Base-by-base conservation (phyloP, 495 filamentous ascomycete species). In the Lasiosphaeria miniovina region DNA sequence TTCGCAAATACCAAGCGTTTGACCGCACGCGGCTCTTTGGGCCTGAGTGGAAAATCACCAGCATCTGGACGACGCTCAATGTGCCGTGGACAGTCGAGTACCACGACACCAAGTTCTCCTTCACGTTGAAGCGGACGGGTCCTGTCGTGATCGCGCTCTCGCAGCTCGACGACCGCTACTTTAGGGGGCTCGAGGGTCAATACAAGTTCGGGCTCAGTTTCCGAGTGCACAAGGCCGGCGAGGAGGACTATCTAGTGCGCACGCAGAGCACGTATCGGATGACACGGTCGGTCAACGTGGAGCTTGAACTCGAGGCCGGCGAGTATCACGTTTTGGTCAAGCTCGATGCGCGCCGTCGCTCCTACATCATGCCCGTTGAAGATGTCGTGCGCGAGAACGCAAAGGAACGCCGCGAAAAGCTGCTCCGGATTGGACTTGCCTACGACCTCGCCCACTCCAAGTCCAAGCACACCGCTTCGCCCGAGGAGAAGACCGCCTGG, bases 1-100 rank as follows among this genome's bases (percentile, higher is more conserved):
- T 96, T 6, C 84, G 85, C 49, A 90, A 93, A 66, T 97, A 90
- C 63, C 84, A 88, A 57, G 82, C 84, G 62, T 89, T 97, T 53
- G 88, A 94, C 64, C 87, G 91, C 32, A 96, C 92, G 1, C 84
- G 93, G n/a, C 82, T 97, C 0, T 96, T 97, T 61, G 88, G 86
- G n/a, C 76, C 81, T 0, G 84, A 88, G 32, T 96, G 93, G 93
- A 87, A 83, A 24, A 80, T 96, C 36, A 85, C 88, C 0, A 88
- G 90, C 57, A 85, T 89, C 55, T 97, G 93, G 93, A 90, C 91
- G 0, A 89, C 84, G 0, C 73, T 97, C 31, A 84, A 86, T 43
- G 88, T 96, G 5, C 90, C 93, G 2, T 96, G 91, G 91, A 87
- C 84, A 17, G 81, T 86, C 3, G 90, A 93, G 59, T 97, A 95